Evolutionary conservation across 2,329 filamentous ascomycete genomes (phyloP), one percentile per base, ranked within the genome.

Genomic region (Didymella exigua): DNA sequence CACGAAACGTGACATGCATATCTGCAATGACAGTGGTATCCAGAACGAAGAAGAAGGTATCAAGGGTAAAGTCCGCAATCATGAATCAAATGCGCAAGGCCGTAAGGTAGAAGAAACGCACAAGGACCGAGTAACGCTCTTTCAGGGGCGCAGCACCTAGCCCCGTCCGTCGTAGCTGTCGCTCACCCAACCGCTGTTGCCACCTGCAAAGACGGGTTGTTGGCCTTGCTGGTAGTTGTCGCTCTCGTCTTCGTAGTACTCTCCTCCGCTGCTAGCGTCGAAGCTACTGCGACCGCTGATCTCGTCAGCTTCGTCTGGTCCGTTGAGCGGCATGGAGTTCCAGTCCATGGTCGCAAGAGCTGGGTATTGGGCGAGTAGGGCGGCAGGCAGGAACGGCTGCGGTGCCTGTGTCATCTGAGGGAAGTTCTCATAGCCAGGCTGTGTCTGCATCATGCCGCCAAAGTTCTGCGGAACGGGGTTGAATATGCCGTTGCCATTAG

Each of bases 321-420:
- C 77, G 4, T 81, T 81, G n/a, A 88, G 83, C 36, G 87, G 84
- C 71, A 96, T 84, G 48, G 88, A 84, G 16, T 84, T 83, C 93
- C 93, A 98, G 69, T 93, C 93, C 72, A 98, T 84, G 49, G 88
- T 89, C 21, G 93, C 92, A n/a, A 99, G 79, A 4, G 91, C 93
- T 11, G 95, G 95, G 74, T 97, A 98, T 70, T 98, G 95, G 16
- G 90, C 89, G 33, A 98, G 79, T 44, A 99, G 79, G 1, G 93
- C 93, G 4, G 90, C 90, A 1, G 95, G 95, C n/a, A 98, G 82
- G 31, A 83, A 80, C 63, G 70, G 66, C 21, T 62, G 62, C 19
- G 67, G 54, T 16, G 58, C 47, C 63, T 74, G 56, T 63, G 73
- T 49, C 60, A 73, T 67, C 46, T 50, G 62, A 31, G 70, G 64